A percentile compares a stretch with the other conserved stretches of the same genome.
Evolutionary conservation across 2,329 filamentous ascomycete genomes (phyloP).

Genomic region (Botrytis medusae): DNA sequence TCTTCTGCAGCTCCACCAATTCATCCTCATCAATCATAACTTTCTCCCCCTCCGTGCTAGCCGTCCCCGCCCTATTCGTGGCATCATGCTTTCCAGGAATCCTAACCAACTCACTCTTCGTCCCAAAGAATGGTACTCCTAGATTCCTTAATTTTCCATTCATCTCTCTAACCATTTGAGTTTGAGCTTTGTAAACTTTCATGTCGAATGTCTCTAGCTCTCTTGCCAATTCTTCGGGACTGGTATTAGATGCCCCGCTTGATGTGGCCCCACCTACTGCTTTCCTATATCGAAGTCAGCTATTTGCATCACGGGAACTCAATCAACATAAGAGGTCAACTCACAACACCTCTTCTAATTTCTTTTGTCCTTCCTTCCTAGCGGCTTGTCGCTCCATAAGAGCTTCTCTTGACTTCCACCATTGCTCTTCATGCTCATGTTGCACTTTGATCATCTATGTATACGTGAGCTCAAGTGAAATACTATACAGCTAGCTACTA

Average conservation of each 20-base stretch:
- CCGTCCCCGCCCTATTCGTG: slow-evolving; percentile 14
- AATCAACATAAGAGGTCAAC: slow-evolving; percentile 30
- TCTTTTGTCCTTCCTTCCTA: slow-evolving; percentile 52
- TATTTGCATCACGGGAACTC: background rate
- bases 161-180: slow-evolving; percentile 60
- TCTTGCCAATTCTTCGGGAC: slow-evolving; percentile 46
- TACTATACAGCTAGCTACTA: background rate
- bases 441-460: slow-evolving; percentile 60
- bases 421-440: slow-evolving; percentile 61
- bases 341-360: slow-evolving; percentile 55
- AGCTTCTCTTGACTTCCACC: slow-evolving; percentile 54
- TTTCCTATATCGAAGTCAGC: slow-evolving; percentile 38
- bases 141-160: slow-evolving; percentile 54
- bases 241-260: slow-evolving; percentile 33
- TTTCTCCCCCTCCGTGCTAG: slow-evolving; percentile 28
- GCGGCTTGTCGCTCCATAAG: slow-evolving; percentile 52
- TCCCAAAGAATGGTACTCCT: slow-evolving; percentile 61
- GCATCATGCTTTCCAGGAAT: slow-evolving; percentile 36
- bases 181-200: slow-evolving; percentile 61
- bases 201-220: slow-evolving; percentile 59
- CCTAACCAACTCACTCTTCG: slow-evolving; percentile 46
- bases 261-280: slow-evolving; percentile 47
- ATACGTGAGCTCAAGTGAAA: slow-evolving; percentile 17
- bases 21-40: slow-evolving; percentile 44
- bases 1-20: slow-evolving; percentile 46